Evolutionary conservation across 2,329 filamentous ascomycete species (phyloP), one percentile per base, ranked within the genome.

Genomic region (Didymella keratinophila): DNA sequence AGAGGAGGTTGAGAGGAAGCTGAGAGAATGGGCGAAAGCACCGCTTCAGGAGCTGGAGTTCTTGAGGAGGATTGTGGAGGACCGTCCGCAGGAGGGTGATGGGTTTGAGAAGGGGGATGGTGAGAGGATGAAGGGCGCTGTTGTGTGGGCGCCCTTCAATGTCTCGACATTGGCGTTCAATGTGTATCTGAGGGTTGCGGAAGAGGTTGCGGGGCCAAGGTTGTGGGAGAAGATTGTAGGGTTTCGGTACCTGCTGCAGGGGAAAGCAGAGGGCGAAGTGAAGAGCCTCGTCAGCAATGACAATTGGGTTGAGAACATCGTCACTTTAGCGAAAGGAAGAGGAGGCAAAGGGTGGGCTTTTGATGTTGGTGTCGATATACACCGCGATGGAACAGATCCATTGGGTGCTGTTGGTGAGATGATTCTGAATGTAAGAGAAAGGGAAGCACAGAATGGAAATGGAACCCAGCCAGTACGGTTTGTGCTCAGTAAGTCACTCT

Each of bases 121-220:
- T 0, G 78, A 88, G 20, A 87, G 52, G 27, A 53, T 91, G 66
- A 79, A 88, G 2, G 93, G 85, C 0, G 86, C 93, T 63, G 84
- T 97, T 4, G 87, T 92, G 1, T 97, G 92, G 91, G 93, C 92
- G n/a, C 93, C 93, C 0, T 73, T 97, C 47, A 85, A 90, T 10
- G 86, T 87, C 41, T 87, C 90, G 0, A 72, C 83, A 0, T 80
- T 76, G 6, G 83, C 81, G 0, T 77, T 97, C 72, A 79, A 84
- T 61, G 76, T 78, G 62, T 97, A 96, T 74, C 79, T 96, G 6
- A 76, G 76, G 0, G 71, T 82, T 16, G 90, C 87, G 2, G 79
- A 87, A 72, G 79, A 86, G 61, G 80, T 79, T 52, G 88, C 89
- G 0, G 90, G 89, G 1, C 80, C 82, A 41, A 72, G 75, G 44